These are phyloP conservation scores for Syncephalis plumigaleata DNA, from an alignment of 371 early-diverging fungal genomes.

Conservation along the genomic window DNA sequence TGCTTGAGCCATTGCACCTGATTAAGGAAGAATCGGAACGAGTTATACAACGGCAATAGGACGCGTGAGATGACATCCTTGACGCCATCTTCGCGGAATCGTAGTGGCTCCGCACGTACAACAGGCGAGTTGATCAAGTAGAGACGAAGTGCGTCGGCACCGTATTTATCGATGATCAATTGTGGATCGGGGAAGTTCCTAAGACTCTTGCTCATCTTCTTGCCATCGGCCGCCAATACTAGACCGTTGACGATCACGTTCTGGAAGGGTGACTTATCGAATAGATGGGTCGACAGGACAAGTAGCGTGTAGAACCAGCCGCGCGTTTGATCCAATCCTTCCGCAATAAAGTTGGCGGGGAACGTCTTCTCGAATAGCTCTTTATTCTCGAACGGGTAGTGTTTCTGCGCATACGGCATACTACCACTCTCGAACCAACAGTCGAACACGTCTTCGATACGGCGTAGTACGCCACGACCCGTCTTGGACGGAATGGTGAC, in stretches of 20 bases:
- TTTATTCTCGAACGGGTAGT: slow-evolving; percentile 97
- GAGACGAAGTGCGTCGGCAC: slow-evolving; percentile 96
- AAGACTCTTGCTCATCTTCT: slow-evolving; percentile 99
- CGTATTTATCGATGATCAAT: slow-evolving; percentile 76
- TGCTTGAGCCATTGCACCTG: slow-evolving; percentile 81
- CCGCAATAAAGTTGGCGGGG: slow-evolving; percentile 99
- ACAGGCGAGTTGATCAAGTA: slow-evolving; percentile 99
- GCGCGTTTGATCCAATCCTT: slow-evolving; percentile 99
- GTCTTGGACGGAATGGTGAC: slow-evolving; percentile 91
- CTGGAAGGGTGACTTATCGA: slow-evolving; percentile 96
- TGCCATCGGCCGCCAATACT: slow-evolving; percentile 97
- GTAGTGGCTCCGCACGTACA: slow-evolving; percentile 94
- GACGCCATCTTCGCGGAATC: slow-evolving; percentile 98
- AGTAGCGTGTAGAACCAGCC: slow-evolving; percentile 99
- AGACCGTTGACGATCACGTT: slow-evolving; percentile 99
- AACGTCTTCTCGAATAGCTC: slow-evolving; percentile 71
- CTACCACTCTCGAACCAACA: slow-evolving; percentile 98
- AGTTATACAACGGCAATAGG: slow-evolving; percentile 99
- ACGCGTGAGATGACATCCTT: slow-evolving; percentile 91
- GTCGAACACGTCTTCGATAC: slow-evolving; percentile 99
- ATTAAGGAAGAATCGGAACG: slow-evolving; percentile 91
- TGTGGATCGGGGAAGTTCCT: slow-evolving; percentile 99
- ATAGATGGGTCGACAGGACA: slow-evolving; percentile 97
- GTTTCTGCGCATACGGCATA: slow-evolving; percentile 99
- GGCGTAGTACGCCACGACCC: slow-evolving; percentile 78